These are phyloP conservation scores for Dactylellina sp. DNA, from an alignment of 2,329 filamentous ascomycete species.

Conservation along the genomic window DNA sequence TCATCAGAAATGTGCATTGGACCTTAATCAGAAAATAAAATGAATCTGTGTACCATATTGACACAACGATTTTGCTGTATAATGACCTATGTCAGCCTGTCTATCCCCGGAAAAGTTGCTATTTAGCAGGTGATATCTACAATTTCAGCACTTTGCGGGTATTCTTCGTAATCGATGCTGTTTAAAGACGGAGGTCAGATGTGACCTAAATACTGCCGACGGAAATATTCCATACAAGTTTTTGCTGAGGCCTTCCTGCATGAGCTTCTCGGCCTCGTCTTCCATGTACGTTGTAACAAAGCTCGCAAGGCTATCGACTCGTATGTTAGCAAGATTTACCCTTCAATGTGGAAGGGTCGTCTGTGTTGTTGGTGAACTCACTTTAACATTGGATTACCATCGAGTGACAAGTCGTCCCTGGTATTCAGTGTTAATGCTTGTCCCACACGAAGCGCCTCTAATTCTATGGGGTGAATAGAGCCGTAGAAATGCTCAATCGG, in stretches of 20 bases:
- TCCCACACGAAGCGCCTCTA: no score
- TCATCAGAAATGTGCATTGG: not conserved
- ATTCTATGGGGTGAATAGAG: no score
- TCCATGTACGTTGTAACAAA: constrained; percentile 99
- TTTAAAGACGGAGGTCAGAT: no score
- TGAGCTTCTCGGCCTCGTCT: constrained; percentile 94
- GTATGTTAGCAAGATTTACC: constrained; percentile 29
- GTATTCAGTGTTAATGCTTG: not conserved
- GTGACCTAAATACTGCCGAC: not conserved
- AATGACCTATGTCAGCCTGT: not conserved
- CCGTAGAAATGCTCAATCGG: no score
- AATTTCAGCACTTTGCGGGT: constrained; percentile 82
- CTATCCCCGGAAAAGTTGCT: not conserved
- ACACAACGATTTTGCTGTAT: constrained; percentile 83
- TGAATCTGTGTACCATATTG: constrained; percentile 73
- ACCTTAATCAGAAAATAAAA: not conserved
- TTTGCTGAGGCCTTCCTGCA: constrained; percentile 90
- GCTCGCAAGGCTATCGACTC: constrained; percentile 76
- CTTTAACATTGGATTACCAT: constrained; percentile 90
- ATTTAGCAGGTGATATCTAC: constrained; percentile 14
- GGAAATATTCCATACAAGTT: constrained; percentile 72
- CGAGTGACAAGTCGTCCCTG: constrained; percentile 83
- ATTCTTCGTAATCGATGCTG: constrained; percentile 83
- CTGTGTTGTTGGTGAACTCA: constrained; percentile 63
- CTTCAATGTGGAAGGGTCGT: no score